Evolutionary conservation across 768 basidiomycete species (phyloP), one percentile per base, ranked within the genome.

Genomic region (Leucosporidium creatinivorum): DNA sequence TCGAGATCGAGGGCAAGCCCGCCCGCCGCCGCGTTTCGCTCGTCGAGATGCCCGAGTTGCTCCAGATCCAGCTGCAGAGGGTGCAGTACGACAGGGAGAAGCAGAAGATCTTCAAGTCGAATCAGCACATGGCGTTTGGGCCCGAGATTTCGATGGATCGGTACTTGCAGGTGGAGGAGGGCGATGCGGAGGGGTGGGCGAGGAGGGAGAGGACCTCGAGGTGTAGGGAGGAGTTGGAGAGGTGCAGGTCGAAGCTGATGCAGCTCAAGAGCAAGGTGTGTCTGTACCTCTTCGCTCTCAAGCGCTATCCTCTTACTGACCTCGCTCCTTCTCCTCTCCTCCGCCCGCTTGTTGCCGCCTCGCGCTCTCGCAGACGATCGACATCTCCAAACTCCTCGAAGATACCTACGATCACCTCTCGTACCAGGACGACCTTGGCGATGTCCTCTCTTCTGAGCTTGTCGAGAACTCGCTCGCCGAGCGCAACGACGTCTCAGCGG

Each of bases 11-110:
- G 70, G 90, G 90, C 18, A 85, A 86, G 70, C 89, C 89, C 75
- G 89, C 88, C 15, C 83, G 87, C 70, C 91, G 93, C 87, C 89
- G 93, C 73, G 85, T 93, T 23, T 84, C 86, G 9, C 80, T 93
- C 30, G 85, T 94, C 6, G 87, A 93, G 47, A 81, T 92, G 21
- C 96, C 96, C 1, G 90, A 91, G 3, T 77, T 98, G 58, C 79
- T 99, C 48, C 96, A 99, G 76, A 89, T 99, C 54, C 96, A 99
- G 77, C 83, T 99, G 13, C 92, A 97, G 84, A 82, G 93, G 65
- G 93, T 92, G 6, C 92, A 94, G 82, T 98, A 92, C 80, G 91
- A 98, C 76, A 85, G 91, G 13, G 88, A 91, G 72, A 91, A 89
- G 1, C 82, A 91, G 63, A 89, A 93, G 71, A 87, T 92, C 21